Base-by-base conservation (phyloP, 345 rosid species). In the Pugionium dolabratum region DNA sequence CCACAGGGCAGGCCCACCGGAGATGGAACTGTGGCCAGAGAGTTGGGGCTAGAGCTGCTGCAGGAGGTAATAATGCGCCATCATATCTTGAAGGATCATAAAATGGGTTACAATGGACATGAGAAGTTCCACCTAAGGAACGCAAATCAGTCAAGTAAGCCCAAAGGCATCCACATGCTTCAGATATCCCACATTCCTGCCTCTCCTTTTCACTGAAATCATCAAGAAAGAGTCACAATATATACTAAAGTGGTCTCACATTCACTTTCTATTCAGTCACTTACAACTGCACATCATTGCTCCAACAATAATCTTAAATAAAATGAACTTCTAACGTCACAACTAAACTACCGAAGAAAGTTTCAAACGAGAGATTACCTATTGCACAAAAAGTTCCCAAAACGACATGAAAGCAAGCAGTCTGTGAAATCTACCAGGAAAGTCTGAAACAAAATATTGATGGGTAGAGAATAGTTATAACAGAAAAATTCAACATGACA, bases 1-100 rank as follows among this genome's bases (percentile, higher is more conserved):
- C 99, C 2, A 77, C 59, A 35, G 96, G 96, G 63, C 97, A 94
- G 55, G 96, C 92, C 99, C 99, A 94, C 18, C 99, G 92, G 51
- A 94, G 96, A 79, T 90, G 97, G 77, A 90, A 94, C 51, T 85
- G 93, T 25, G 99, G 97, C 99, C 99, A 94, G 49, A 94, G 75
- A 25, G 93, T 88, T 36, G 99, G 97, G 54, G 99, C 96, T 61
- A 94, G 81, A 76, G 97, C 95, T 73, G 97, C 99, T 8, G 99
- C 99, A 2, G 99, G 96, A 69, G 96, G 97, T 60, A 85, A 67
- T 61, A 94, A 78, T 47, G 87, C 76, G 46, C 80, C 82, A 46
- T 72, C 44, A 66, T 86, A 80, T 80, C 70, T 88, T 30, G 65
- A 52, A 55, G 89, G 84, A 76, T 89, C 82, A 70, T 86, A 94